Evolutionary conservation across 192 early-diverging fungal genomes (phyloP), one percentile per base, ranked within the genome.

Genomic region (Globomyces pollinis-pini): DNA sequence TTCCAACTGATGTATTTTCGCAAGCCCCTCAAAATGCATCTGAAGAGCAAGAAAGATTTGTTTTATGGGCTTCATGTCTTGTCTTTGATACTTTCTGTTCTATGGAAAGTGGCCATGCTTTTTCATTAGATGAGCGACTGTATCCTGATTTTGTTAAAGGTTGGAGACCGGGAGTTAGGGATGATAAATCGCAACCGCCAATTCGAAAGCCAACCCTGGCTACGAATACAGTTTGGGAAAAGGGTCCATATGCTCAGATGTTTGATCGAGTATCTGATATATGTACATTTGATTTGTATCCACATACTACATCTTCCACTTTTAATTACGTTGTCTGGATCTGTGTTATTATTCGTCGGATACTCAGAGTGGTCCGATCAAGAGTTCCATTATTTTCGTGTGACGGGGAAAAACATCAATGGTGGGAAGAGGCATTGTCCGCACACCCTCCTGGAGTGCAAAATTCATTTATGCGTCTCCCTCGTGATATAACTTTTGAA

Each of bases 61-160:
- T 32, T 16, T 29, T 57, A 1, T 57, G 55, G 55, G 55, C 55
- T 3, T 57, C 55, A 2, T 43, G 55, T 41, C 16, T 57, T 11
- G 31, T 57, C 2, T 57, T 57, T 44, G 55, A 57, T 18, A 57
- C 55, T 41, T 57, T 39, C 18, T 57, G 55, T 39, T 57, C 55
- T 9, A 57, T 57, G 55, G 55, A 57, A 12, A 57, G 28, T 41
- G 55, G 55, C 1, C 23, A 57, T 33, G 38, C 16, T 7, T 57
- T 57, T 44, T 24, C 55, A 20, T 9, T 57, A 2, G 55, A 57
- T 31, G 55, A 57, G 24, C 28, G 55, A 18, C 15, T 31, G 38
- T 57, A 33, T 57, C 55, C 55, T n/a, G 55, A 57, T 3, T 57
- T 31, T 41, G 55, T 57, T 5, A 15, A 21, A 11, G 55, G 55